Conservation (phyloP, 352 stramenopile species). For the Blastocystis sp. region DNA sequence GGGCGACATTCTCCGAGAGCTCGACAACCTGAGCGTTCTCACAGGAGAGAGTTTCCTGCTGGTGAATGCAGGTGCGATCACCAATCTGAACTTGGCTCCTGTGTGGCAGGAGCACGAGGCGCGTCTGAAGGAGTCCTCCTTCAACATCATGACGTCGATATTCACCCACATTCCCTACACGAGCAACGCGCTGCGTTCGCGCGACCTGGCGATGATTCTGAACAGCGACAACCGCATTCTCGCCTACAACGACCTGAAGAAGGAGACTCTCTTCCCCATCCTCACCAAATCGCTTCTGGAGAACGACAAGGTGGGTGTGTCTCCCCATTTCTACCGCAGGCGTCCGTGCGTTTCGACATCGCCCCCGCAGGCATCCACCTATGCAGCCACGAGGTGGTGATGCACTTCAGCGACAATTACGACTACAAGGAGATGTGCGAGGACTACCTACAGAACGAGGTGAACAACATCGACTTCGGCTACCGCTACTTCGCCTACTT, state of each 20-base stretch:
- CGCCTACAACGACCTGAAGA: background rate
- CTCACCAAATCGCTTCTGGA: constrained; percentile 5
- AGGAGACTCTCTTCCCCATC: background rate
- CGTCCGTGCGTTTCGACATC: constrained; percentile 16
- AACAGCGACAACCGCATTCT: constrained; percentile 10
- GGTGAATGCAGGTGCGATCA: constrained; percentile 27
- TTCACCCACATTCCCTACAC: constrained; percentile 46
- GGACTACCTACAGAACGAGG: constrained; percentile 42
- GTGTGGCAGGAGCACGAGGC: background rate
- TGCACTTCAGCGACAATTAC: constrained; percentile 54
- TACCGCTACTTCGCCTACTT: constrained; percentile 46
- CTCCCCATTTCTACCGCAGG: background rate
- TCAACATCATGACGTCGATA: constrained; percentile 30
- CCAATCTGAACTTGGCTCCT: background rate
- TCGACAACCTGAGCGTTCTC: background rate
- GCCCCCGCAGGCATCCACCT: constrained; percentile 19
- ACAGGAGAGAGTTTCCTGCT: background rate
- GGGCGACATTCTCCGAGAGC: constrained; percentile 8
- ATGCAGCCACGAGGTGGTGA: constrained; percentile 14
- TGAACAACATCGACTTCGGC: constrained; percentile 45
- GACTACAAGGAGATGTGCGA: constrained; percentile 35
- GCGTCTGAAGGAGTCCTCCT: constrained; percentile 1
- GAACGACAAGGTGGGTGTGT: background rate
- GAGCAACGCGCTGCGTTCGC: background rate
- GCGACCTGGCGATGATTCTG: constrained; percentile 1